A percentile compares a stretch with the other conserved stretches of the same genome.
phyloP scores from a whole-genome alignment of 2,329 filamentous ascomycete species.

The Penicillium sp. region DNA sequence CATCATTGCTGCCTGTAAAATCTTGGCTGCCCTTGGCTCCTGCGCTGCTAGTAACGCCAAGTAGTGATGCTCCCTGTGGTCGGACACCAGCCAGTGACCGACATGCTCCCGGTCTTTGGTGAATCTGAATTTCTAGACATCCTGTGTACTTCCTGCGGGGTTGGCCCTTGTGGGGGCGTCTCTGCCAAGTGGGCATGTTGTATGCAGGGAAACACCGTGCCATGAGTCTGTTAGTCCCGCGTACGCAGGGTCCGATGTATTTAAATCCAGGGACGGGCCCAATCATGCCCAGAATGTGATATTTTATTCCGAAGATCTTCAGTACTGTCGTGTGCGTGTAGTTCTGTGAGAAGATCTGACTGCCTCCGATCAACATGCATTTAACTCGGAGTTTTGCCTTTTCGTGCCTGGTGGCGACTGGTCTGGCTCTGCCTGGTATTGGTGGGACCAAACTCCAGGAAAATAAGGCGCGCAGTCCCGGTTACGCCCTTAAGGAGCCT shows the following conservation, averaged over 20 bases:
- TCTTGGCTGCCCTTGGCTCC: conserved; percentile 10
- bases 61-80: conserved; percentile 6
- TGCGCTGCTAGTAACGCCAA: conserved; percentile 11
- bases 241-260: not conserved
- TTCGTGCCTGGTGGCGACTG: conserved; percentile 10
- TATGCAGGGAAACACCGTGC: conserved; percentile 2
- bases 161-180: conserved; percentile 11
- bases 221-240: not conserved
- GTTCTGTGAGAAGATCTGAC: not conserved
- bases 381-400: conserved; percentile 10
- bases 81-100: conserved; percentile 1
- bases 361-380: conserved; percentile 10
- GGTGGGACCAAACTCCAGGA: not conserved
- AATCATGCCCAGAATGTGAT: not conserved
- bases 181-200: conserved; percentile 7
- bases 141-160: conserved; percentile 15
- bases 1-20: not conserved
- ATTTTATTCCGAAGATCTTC: not conserved
- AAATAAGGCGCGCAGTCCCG: conserved; percentile 18
- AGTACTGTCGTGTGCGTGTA: not conserved
- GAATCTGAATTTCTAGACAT: conserved; percentile 2
- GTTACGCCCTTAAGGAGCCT: conserved; percentile 41
- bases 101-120: not conserved
- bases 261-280: conserved; percentile 6
- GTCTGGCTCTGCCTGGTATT: conserved; percentile 11